Evolutionary conservation across 2,329 filamentous ascomycete species (phyloP).

Genomic region (Seiridium unicorne): DNA sequence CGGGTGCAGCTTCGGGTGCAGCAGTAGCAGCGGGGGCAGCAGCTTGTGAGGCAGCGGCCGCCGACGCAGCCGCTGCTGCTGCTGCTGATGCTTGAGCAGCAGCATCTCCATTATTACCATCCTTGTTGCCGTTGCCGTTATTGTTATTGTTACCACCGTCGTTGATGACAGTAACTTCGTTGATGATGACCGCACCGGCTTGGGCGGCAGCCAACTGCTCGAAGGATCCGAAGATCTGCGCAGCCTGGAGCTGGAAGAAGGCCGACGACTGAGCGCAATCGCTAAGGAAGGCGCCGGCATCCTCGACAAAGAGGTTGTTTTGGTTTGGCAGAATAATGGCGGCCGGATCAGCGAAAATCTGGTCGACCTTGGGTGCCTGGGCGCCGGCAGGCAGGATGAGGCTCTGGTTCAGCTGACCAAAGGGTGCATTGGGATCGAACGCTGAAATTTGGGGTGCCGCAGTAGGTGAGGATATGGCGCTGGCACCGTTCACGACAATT

Average conservation of each 20-base stretch:
- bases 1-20: background rate
- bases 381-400: slow-evolving; percentile 33
- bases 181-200: slow-evolving; percentile 3
- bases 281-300: slow-evolving; percentile 26
- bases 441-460: slow-evolving; percentile 16
- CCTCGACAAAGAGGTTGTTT: slow-evolving; percentile 31
- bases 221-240: slow-evolving; percentile 25
- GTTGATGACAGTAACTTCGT: background rate
- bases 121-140: background rate
- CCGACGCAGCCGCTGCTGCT: background rate
- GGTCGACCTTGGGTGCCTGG: slow-evolving; percentile 16
- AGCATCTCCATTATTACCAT: background rate
- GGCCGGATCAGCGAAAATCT: slow-evolving; percentile 35
- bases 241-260: slow-evolving; percentile 24
- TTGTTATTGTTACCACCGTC: background rate
- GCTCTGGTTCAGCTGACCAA: slow-evolving; percentile 30
- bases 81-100: background rate
- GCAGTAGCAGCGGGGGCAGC: background rate
- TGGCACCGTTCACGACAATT: slow-evolving; percentile 19
- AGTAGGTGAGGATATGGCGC: slow-evolving; percentile 15
- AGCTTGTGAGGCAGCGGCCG: background rate
- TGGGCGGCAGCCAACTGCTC: slow-evolving; percentile 16
- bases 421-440: slow-evolving; percentile 29
- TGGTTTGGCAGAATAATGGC: slow-evolving; percentile 34
- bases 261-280: slow-evolving; percentile 25